A percentile compares a stretch with the other conserved stretches of the same genome.
phyloP scores from a whole-genome alignment of 192 early-diverging fungal species.

The Podila epicladia region DNA sequence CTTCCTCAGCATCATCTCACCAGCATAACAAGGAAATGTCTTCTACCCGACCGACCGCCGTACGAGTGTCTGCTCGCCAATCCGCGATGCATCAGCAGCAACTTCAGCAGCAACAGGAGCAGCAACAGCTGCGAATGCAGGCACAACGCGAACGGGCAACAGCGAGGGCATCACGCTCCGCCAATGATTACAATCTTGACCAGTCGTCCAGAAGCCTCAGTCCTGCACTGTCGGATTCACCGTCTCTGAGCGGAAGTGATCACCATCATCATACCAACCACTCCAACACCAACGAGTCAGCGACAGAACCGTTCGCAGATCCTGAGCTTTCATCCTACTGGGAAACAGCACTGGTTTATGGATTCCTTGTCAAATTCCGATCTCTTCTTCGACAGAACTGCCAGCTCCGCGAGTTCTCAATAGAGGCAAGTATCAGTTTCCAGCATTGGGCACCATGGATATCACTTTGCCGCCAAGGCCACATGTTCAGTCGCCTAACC shows the following conservation, averaged over 20 bases:
- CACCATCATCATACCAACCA: background rate
- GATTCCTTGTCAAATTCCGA: conserved; percentile 38
- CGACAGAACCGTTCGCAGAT: background rate
- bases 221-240: background rate
- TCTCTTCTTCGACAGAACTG: conserved; percentile 25
- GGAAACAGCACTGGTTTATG: conserved; percentile 17
- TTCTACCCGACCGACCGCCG: background rate
- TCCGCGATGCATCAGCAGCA: background rate
- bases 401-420: conserved; percentile 30
- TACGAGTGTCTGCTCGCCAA: conserved; percentile 1
- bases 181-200: background rate
- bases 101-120: background rate
- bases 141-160: background rate
- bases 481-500: too few species aligned
- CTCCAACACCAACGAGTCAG: background rate
- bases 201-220: background rate
- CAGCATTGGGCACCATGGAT: too few species aligned
- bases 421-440: conserved; percentile 20
- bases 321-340: background rate
- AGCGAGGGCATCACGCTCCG: background rate
- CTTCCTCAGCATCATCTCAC: background rate
- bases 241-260: background rate
- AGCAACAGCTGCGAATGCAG: background rate
- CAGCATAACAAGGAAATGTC: background rate
- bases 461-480: background rate